Evolutionary conservation across 148 eudicot species (phyloP).

Genomic region (Tetragonia tetragonoides): DNA sequence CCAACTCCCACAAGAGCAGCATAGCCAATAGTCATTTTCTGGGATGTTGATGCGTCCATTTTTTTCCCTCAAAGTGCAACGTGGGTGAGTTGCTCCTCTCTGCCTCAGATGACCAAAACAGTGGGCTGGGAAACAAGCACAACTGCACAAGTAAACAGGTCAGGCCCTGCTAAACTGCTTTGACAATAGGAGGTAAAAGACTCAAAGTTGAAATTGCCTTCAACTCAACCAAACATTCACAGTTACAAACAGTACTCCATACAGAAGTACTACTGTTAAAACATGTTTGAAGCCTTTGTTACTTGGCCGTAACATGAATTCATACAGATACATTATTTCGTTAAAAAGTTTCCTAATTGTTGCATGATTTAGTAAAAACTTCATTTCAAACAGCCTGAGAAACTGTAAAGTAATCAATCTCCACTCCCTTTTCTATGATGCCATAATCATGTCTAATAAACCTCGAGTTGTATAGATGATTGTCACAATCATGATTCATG

Average conservation of each 20-base stretch:
- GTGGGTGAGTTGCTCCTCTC: neutral
- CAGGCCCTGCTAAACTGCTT: neutral
- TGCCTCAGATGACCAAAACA: neutral
- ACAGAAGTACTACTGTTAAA: neutral
- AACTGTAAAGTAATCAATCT: neutral
- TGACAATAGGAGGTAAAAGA: neutral
- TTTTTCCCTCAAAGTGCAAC: constrained; percentile 22
- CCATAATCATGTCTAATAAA: neutral
- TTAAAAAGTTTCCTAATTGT: neutral
- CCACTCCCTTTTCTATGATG: neutral
- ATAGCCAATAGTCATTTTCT: constrained; percentile 78
- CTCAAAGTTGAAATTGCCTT: neutral
- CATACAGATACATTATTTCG: neutral
- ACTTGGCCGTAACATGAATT: neutral
- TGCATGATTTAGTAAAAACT: neutral
- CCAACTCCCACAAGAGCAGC: constrained; percentile 76
- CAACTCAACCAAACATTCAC: neutral
- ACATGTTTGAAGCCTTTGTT: neutral
- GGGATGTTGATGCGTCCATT: constrained; percentile 63
- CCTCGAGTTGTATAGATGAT: too few species aligned
- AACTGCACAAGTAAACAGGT: neutral
- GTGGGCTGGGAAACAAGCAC: neutral
- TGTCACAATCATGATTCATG: too few species aligned
- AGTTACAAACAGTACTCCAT: neutral
- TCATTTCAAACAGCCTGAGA: too few species aligned